phyloP scores from a whole-genome alignment of 495 filamentous ascomycete species.

The Annulohypoxylon stygium region DNA sequence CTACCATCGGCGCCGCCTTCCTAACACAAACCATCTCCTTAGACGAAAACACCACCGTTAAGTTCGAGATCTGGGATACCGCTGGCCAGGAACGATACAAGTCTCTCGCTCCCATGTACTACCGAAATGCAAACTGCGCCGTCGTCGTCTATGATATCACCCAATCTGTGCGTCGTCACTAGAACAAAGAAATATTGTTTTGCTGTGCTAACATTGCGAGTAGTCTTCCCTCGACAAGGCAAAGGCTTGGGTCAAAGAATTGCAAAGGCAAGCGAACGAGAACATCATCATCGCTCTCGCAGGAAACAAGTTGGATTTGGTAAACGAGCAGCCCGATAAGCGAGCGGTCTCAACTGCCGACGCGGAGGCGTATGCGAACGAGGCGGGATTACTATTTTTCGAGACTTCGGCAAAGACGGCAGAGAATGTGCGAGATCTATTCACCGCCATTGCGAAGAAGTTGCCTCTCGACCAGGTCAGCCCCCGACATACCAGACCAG shows the following conservation, averaged over 20 bases:
- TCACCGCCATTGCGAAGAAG: conserved; percentile 98
- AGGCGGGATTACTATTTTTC: conserved; percentile 94
- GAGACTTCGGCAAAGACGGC: conserved; percentile 98
- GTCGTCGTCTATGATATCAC: conserved; percentile 99
- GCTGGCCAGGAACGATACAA: conserved; percentile 99
- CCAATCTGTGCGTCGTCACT: conserved; percentile 79
- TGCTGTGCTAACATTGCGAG: conserved; percentile 20
- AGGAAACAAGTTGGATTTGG: conserved; percentile 97
- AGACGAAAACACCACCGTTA: conserved; percentile 97
- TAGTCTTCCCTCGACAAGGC: conserved; percentile 98
- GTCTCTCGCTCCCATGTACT: conserved; percentile 99
- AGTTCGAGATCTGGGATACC: conserved; percentile 99
- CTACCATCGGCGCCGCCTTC: conserved; percentile 98
- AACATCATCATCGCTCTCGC: conserved; percentile 99
- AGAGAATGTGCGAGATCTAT: conserved; percentile 94
- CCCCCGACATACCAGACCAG: conserved; percentile 81
- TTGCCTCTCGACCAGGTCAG: conserved; percentile 94
- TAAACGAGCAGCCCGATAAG: conserved; percentile 90
- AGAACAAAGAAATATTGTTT: conserved; percentile 21
- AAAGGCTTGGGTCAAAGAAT: conserved; percentile 99
- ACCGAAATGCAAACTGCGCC: conserved; percentile 98
- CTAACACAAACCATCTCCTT: conserved; percentile 98
- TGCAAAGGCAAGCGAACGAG: conserved; percentile 98
- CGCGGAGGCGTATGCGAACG: conserved; percentile 92
- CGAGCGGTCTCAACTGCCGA: conserved; percentile 88